Conservation (phyloP, 768 basidiomycete species). For the Auriculariales sp. region DNA sequence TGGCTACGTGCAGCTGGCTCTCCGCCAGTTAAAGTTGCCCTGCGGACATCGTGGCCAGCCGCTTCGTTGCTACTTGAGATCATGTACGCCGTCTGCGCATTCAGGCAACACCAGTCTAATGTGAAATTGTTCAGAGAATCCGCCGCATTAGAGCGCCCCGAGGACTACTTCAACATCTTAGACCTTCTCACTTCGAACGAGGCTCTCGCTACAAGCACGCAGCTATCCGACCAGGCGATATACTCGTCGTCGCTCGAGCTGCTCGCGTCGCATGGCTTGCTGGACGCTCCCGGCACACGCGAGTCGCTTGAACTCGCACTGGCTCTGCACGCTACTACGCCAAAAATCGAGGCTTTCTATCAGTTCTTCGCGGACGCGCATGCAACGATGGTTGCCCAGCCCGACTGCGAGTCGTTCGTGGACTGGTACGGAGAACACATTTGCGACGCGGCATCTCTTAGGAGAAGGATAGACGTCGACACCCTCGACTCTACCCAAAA, state of each 20-base stretch:
- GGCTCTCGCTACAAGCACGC: slow-evolving; percentile 16
- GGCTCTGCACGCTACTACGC: slow-evolving; percentile 62
- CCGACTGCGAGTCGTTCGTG: slow-evolving; percentile 59
- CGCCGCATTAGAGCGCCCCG: slow-evolving; percentile 53
- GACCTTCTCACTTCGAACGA: slow-evolving; percentile 45
- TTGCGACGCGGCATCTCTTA: slow-evolving; percentile 50
- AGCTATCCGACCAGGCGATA: slow-evolving; percentile 31
- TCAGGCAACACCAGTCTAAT: slow-evolving; percentile 28
- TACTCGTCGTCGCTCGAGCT: slow-evolving; percentile 41
- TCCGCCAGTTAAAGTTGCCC: slow-evolving; percentile 21
- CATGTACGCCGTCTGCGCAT: slow-evolving; percentile 13
- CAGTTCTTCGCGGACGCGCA: slow-evolving; percentile 40
- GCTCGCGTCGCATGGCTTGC: slow-evolving; percentile 29
- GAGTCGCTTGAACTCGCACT: slow-evolving; percentile 57
- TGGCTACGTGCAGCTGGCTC: neutral
- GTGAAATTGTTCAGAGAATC: slow-evolving; percentile 79
- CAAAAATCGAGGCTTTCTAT: slow-evolving; percentile 75
- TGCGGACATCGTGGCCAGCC: slow-evolving; percentile 22
- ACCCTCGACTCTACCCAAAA: slow-evolving; percentile 26
- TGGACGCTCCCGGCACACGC: slow-evolving; percentile 34
- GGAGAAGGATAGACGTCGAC: slow-evolving; percentile 35
- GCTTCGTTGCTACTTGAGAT: slow-evolving; percentile 18
- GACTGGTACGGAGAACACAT: slow-evolving; percentile 69
- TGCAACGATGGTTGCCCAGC: slow-evolving; percentile 14
- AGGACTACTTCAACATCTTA: slow-evolving; percentile 65